Evolutionary conservation across 805 yeast species (phyloP).

Genomic region (Nakazawaea anatomiae): DNA sequence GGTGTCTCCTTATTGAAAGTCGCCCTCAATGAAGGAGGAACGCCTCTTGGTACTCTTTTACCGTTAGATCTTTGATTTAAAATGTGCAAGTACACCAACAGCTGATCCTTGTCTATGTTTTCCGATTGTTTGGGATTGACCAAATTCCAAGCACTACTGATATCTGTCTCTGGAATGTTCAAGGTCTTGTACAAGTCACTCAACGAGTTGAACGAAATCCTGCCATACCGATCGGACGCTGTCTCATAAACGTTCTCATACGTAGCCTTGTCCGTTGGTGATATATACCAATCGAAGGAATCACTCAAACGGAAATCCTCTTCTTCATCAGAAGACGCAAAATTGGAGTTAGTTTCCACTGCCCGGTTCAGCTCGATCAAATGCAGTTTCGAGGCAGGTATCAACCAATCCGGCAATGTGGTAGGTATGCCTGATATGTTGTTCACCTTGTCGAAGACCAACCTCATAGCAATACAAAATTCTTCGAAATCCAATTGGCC

Average conservation of each 20-base stretch:
- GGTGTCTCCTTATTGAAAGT: constrained; percentile 85
- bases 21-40: constrained; percentile 89
- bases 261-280: constrained; percentile 75
- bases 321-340: constrained; percentile 39
- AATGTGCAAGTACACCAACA: constrained; percentile 82
- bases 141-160: constrained; percentile 88
- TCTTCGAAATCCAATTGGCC: constrained; percentile 94
- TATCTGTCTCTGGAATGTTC: constrained; percentile 75
- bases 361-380: constrained; percentile 81
- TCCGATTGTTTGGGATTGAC: constrained; percentile 86
- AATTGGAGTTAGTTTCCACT: constrained; percentile 26
- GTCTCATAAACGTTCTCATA: constrained; percentile 76
- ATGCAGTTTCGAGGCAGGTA: constrained; percentile 86
- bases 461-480: constrained; percentile 94
- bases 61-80: constrained; percentile 80
- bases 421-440: constrained; percentile 51
- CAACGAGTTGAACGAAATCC: constrained; percentile 70
- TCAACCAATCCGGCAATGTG: constrained; percentile 82
- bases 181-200: constrained; percentile 64
- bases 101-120: constrained; percentile 91
- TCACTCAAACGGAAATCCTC: constrained; percentile 56
- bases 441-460: constrained; percentile 87
- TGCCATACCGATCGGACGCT: constrained; percentile 72
- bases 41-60: constrained; percentile 82
- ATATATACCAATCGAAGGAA: constrained; percentile 93